Evolutionary conservation across 164 flowering plant species (phyloP).

Genomic region (Liquidambar formosana): DNA sequence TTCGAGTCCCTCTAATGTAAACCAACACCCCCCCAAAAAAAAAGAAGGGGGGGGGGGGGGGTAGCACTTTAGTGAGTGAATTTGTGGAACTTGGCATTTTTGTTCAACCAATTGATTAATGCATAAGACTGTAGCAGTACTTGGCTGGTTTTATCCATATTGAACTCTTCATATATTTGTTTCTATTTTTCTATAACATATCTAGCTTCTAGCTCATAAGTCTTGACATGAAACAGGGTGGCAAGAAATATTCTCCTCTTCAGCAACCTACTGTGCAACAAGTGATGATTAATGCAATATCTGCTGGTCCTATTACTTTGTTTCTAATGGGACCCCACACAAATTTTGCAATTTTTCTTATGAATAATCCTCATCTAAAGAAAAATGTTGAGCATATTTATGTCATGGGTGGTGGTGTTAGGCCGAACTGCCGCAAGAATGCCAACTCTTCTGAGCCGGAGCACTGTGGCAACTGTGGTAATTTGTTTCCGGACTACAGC

Average conservation of each 20-base stretch:
- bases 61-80: too few relatives aligned
- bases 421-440: constrained; percentile 65
- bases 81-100: too few relatives aligned
- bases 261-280: constrained; percentile 80
- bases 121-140: too few relatives aligned
- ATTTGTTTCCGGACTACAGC: constrained; percentile 65
- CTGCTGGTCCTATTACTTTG: constrained; percentile 68
- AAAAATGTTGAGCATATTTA: constrained; percentile 75
- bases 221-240: constrained; percentile 50
- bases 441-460: constrained; percentile 42
- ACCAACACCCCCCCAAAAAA: too few relatives aligned
- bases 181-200: too few relatives aligned
- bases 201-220: too few relatives aligned
- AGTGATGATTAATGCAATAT: constrained; percentile 72
- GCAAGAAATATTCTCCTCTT: constrained; percentile 67
- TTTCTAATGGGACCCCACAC: constrained; percentile 69
- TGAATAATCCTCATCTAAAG: constrained; percentile 81
- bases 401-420: constrained; percentile 87
- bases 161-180: too few relatives aligned
- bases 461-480: constrained; percentile 85
- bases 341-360: constrained; percentile 77
- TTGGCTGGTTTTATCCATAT: too few relatives aligned
- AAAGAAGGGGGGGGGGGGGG: too few relatives aligned
- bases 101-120: too few relatives aligned
- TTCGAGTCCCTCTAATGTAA: too few relatives aligned